Evolutionary conservation across 2,329 filamentous ascomycete species (phyloP), one percentile per base, ranked within the genome.

Genomic region (Aspergillus fijiensis): DNA sequence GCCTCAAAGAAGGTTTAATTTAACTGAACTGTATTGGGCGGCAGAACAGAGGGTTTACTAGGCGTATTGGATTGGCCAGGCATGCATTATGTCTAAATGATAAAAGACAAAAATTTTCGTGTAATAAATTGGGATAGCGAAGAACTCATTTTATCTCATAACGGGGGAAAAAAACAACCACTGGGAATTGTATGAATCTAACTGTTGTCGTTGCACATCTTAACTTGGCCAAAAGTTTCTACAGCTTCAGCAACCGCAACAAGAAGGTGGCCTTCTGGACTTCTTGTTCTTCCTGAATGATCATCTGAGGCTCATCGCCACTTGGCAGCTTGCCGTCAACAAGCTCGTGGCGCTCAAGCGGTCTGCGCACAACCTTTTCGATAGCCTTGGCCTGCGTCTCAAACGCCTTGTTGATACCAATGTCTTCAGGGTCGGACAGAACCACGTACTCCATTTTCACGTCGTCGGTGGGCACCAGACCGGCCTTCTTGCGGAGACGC

Each of bases 391-490:
- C 78, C 71, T 96, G 90, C 42, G 84, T 84, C 65, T 85, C 81
- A 71, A 96, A 92, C 2, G 88, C 87, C 57, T 84, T 81, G 59
- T 84, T 85, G 25, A 96, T 76, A 5, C 91, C 91, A 60, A 93
- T 83, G 49, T 86, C 84, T 2, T 95, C 90, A 0, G 91, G 90
- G 71, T 96, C 92, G 7, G 86, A 84, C 52, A 96, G 79, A 5
- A 98, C 87, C 60, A 83, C 84, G 79, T 96, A 98, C 76, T 96
- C 90, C 90, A 99, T 96, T 79, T 89, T 91, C 63, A 99, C 88
- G 72, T 98, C 95, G 72, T 99, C 95, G 0, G 94, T 98, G 1
- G 92, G 87, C 64, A 93, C 87, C 55, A 99, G 82, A 0, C 92
- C 92, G 7, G 93, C 93, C 81, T 95, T 95, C 85, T 99, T 99